Evolutionary conservation across 139 green algal genomes (phyloP).

Genomic region (Tetradesmus lagerheimii): DNA sequence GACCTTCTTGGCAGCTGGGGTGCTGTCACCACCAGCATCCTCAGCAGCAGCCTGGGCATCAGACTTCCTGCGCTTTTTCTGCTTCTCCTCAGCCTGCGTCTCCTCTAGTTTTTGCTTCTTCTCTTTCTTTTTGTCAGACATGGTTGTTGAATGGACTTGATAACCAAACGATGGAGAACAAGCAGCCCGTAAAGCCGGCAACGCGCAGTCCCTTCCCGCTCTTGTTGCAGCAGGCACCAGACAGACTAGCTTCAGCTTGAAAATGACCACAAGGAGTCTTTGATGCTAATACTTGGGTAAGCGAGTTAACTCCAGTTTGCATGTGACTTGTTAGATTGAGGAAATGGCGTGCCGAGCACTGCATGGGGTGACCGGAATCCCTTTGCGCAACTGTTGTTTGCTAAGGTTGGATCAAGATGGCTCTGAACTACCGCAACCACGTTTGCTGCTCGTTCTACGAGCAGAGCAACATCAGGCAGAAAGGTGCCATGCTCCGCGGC

Average conservation of each 20-base stretch:
- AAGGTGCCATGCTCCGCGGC: slow-evolving; percentile 26
- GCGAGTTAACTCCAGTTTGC: not conserved
- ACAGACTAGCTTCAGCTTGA: no score
- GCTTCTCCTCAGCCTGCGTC: not conserved
- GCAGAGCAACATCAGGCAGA: slow-evolving; percentile 10
- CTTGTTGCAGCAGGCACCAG: not conserved
- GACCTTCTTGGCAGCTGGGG: slow-evolving; percentile 19
- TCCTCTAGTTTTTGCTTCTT: slow-evolving; percentile 19
- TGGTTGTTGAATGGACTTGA: not conserved
- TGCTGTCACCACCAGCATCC: not conserved
- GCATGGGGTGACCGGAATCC: not conserved
- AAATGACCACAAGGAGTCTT: no score
- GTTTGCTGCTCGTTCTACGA: slow-evolving; percentile 13
- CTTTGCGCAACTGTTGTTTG: not conserved
- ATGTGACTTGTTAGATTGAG: not conserved
- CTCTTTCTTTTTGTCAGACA: slow-evolving; percentile 24
- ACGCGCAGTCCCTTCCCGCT: not conserved
- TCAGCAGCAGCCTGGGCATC: not conserved
- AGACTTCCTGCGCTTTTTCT: slow-evolving; percentile 39
- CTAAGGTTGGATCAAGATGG: not conserved
- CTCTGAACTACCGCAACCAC: slow-evolving; percentile 14
- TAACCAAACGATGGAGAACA: not conserved
- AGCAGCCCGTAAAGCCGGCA: not conserved
- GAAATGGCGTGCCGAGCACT: not conserved
- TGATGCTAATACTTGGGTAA: not conserved